Base-by-base conservation (phyloP, 768 basidiomycete genomes). In the Termitomyces sp. region DNA sequence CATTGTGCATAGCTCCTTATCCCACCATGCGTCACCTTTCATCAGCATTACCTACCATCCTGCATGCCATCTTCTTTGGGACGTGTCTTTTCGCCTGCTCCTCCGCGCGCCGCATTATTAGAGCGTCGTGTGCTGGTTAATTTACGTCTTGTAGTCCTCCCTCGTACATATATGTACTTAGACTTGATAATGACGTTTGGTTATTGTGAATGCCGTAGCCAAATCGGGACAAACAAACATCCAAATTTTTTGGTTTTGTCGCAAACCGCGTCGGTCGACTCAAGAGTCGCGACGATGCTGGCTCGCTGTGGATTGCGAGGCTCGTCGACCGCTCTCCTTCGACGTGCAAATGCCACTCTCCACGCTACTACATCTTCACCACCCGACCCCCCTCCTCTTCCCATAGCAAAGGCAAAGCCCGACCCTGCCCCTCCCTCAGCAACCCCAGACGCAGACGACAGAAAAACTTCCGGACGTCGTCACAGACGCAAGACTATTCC, bases 391-490 rank as follows among this genome's bases (percentile, higher is more conserved):
- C 58, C 59, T 35, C 58, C 60, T n/a, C 45, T 41, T 19, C 52
- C 61, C 26, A 10, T 22, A 26, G 19, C 44, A 32, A 51, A 57
- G n/a, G 45, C 45, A n/a, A n/a, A 55, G 22, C 28, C 26, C 19
- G 30, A 17, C 40, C 55, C 17, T 42, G 32, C 47, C 21, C 50
- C 26, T 21, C 14, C 34, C 14, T 14, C 34, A 5, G 35, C 28
- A 40, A 42, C 44, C 12, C n/a, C 11, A 22, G 56, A 60, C 34
- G 37, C 42, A 3, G 45, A 42, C 40, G 50, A 51, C 4, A 48
- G 57, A 11, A 59, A 66, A 45, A 67, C 70, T 4, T 64, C 64
- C 59, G 71, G 70, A 8, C 65, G 72, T 17, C 62, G 69, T 47
- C 66, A 64, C 21, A 64, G 67, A 30, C 72, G 67, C 53, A 42